Evolutionary conservation across 2,329 filamentous ascomycete genomes (phyloP).

Genomic region (Botrytis byssoidea): DNA sequence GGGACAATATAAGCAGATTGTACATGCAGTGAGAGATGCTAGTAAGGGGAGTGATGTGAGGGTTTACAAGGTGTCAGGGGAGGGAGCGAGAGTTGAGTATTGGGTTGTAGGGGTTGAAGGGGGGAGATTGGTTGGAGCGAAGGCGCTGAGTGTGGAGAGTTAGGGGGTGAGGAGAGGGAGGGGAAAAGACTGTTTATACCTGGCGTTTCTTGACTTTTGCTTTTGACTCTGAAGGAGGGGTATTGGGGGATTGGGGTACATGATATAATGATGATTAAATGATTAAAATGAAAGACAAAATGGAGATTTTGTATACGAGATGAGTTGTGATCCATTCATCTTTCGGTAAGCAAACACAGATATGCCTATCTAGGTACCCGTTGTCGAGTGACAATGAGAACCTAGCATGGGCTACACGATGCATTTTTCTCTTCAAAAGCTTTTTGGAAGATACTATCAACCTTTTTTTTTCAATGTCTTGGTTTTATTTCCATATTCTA

Average conservation of each 20-base stretch:
- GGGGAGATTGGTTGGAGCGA: slow-evolving; percentile 36
- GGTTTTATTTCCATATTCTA: not conserved
- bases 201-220: slow-evolving; percentile 1
- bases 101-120: slow-evolving; percentile 69
- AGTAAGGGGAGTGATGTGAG: slow-evolving; percentile 63
- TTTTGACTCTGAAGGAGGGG: not conserved
- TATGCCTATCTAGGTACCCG: not conserved
- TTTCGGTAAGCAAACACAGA: not conserved
- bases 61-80: slow-evolving; percentile 69
- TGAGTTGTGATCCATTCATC: not conserved
- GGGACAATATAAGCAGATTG: slow-evolving; percentile 66
- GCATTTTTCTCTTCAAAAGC: not conserved
- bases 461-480: not conserved
- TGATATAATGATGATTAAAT: not conserved
- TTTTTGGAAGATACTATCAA: not conserved
- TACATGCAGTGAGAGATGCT: slow-evolving; percentile 68
- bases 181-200: not conserved
- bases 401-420: not conserved
- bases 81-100: slow-evolving; percentile 69
- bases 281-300: not conserved
- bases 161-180: not conserved
- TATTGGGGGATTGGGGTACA: not conserved
- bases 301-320: not conserved
- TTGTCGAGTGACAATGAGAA: not conserved
- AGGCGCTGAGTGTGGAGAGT: slow-evolving; percentile 19